Base-by-base conservation (phyloP, 352 stramenopile species). In the Phytophthora citricola region DNA sequence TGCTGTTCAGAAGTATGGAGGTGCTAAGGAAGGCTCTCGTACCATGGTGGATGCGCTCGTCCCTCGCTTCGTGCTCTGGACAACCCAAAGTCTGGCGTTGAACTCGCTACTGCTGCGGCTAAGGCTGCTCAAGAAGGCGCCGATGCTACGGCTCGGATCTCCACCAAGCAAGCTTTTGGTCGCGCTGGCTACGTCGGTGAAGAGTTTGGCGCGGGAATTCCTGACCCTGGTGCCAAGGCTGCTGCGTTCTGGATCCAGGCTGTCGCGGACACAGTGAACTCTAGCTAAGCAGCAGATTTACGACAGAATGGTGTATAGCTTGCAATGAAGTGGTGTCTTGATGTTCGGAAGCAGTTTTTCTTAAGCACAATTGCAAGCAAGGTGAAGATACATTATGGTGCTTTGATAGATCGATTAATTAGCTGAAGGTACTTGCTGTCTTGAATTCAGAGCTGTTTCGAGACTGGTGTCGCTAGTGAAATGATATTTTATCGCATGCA, bases 11-110 rank as follows among this genome's bases (percentile, higher is more conserved):
- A 90, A 89, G 59, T 99, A 99, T 71, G 97, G 97, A 41, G 97
- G 97, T 11, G 97, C 97, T 2, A 84, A 86, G 24, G 82, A 95
- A 58, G 97, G 97, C 20, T 98, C 93, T 31, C 92, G 97, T 39
- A 99, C 97, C 17, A 98, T 99, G 93, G 67, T 99, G 44, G 97
- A 99, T 80, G 95, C 96, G 10, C 74, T 99, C 8, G 63, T 98
- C 96, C 97, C 4, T 92, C 94, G 1, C 78, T 92, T 36, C 76
- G 76, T 17, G 85, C 73, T 36, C 61, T 90, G 39, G 69, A 70
- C 22, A 73, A 76, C 17, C 29, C 58, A 12, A 68, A 67, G n/a
- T 65, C 80, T 17, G 56, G 70, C 0, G 52, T 54, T 36, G 66
- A 71, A 39, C 53, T 81, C 41, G 65, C 77, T n/a, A 36, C 54